Base-by-base conservation (phyloP, 2,329 filamentous ascomycete genomes). In the Colletotrichum tropicale region DNA sequence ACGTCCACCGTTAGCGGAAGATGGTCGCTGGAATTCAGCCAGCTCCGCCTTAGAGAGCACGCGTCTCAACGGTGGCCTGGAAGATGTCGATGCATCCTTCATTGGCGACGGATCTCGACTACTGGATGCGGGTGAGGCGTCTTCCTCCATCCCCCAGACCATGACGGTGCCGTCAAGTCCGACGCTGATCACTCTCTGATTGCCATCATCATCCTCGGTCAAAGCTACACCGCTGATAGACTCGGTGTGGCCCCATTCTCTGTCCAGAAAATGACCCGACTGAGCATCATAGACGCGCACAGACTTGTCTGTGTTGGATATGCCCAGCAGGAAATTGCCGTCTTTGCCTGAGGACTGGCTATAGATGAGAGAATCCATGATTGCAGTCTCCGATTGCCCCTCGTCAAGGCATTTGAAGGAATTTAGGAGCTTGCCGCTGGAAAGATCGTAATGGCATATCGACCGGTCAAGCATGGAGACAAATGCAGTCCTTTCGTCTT, bases 201-300 rank as follows among this genome's bases (percentile, higher is more conserved):
- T 85, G 18, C 88, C 87, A 18, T 91, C 89, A 1, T 89, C 87
- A 9, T 88, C 88, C 70, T 94, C 91, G 13, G 96, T 83, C 21
- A 98, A 86, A 6, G 94, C 91, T 21, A 98, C 92, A 76, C 96
- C 96, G 67, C 95, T 98, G 78, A 99, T 95, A 10, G 96, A 94
- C 82, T 98, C 96, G 0, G 96, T 98, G 80, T 99, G 97, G 2
- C 97, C 97, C 91, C 96, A 98, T 85, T 98, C 97, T 55, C 95
- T 92, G 66, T 96, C 94, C 32, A 98, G 86, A 73, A 99, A 93
- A 3, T 88, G 86, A 10, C 96, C 96, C 56, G 91, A 93, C 76
- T 94, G 93, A 34, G 92, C 88, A 79, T 98, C 95, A 80, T 99
- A 99, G 18, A 99, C 87, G 43, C 97, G 90, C 71, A 99, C 93